Base-by-base conservation (phyloP, 2,329 filamentous ascomycete species). In the Cadophora sp. region DNA sequence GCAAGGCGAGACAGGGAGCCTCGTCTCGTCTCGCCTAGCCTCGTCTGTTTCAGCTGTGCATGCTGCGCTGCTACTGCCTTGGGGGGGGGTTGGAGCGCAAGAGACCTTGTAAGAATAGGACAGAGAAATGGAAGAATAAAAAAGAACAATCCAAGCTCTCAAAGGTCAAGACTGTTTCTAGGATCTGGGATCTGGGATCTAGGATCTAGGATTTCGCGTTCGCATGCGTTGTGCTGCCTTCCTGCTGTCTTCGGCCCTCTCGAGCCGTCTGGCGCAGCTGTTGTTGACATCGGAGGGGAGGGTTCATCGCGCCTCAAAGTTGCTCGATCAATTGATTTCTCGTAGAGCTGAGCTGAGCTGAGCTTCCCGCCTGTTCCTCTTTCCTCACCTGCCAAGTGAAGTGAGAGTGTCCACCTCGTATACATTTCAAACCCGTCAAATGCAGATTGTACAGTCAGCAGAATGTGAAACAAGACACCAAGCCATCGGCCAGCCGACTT, bases 1-100 rank as follows among this genome's bases (percentile, higher is more conserved):
- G 31, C 31, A 11, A 37, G 40, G 12, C 6, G 12, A 19, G 40
- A 4, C 5, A 43, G 12, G 40, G 24, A 31, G n/a, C 53, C 53
- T 59, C 31, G 56, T 59, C 56, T 59, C 31, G 56, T 59, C 56
- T 59, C n/a, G n/a, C 53, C 53, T 59, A 31, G n/a, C 53, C 53
- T 59, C 31, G 56, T 59, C 56, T 59, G 56, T 43, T 59, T 59
- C 56, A 43, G 11, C 6, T 59, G n/a, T 59, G 56, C 56, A 48
- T 48, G 27, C 27, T n/a, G 26, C 27, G n/a, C 2, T 43, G 40
- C 40, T 4, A 14, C 11, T 4, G 40, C 1, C 6, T 14, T 11
- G 19, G 12, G 2, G 16, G 40, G 43, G 19, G 19, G 11, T 9
- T 6, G 27, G 16, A 55, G 26, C 16, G 26, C 26, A 16, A 29